A percentile compares a stretch with the other conserved stretches of the same genome.
Conservation (phyloP, 192 early-diverging fungal genomes). For the Linnemannia hyalina region DNA sequence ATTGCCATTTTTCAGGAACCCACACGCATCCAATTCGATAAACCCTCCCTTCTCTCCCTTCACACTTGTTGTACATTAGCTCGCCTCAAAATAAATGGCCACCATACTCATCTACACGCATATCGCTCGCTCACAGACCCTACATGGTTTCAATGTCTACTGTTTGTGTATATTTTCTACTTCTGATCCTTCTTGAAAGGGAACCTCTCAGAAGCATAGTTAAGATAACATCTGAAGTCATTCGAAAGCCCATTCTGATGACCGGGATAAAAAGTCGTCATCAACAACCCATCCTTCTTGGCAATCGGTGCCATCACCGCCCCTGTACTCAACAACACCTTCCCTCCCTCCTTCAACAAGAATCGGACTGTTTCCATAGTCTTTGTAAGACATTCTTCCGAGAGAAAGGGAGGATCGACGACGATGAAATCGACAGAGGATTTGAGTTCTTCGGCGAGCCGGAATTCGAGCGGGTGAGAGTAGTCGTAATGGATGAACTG, state of each 20-base stretch:
- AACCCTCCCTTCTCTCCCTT: background rate
- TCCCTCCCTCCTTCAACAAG: constrained; percentile 63
- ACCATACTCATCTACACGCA: background rate
- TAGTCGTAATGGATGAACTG: constrained; percentile 83
- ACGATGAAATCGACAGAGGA: constrained; percentile 77
- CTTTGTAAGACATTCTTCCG: constrained; percentile 80
- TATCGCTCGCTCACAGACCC: background rate
- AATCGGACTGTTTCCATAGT: constrained; percentile 70
- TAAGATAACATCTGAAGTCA: constrained; percentile 82
- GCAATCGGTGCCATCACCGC: constrained; percentile 28
- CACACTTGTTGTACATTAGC: background rate
- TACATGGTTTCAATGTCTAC: background rate
- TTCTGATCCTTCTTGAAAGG: constrained; percentile 7
- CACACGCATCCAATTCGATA: background rate
- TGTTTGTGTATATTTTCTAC: background rate
- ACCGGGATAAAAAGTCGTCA: constrained; percentile 72
- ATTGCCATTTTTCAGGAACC: background rate
- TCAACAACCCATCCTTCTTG: constrained; percentile 17
- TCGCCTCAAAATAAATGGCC: background rate
- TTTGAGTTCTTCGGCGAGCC: constrained; percentile 54
- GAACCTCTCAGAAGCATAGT: constrained; percentile 60
- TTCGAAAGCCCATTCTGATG: constrained; percentile 82
- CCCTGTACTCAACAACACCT: constrained; percentile 72
- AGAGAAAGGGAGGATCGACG: constrained; percentile 85
- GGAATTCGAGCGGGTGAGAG: constrained; percentile 72